Conservation (phyloP, 352 stramenopile species). For the Pythium aquatile region DNA sequence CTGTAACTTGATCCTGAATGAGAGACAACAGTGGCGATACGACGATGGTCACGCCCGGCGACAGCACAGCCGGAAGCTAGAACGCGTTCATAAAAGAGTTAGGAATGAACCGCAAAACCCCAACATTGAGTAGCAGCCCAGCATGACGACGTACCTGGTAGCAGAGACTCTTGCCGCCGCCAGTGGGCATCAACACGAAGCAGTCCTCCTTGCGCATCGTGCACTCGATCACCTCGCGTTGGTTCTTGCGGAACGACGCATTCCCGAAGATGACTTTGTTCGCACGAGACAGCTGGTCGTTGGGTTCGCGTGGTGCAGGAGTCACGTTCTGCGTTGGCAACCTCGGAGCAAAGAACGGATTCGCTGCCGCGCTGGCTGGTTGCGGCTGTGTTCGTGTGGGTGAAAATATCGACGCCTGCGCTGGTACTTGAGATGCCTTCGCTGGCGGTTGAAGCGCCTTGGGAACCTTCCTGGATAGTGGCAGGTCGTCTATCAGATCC, state of each 20-base stretch:
- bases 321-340: neutral
- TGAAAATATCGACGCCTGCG: neutral
- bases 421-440: neutral
- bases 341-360: conserved; percentile 14
- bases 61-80: conserved; percentile 56
- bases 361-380: neutral
- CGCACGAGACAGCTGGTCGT: conserved; percentile 47
- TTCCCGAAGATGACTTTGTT: conserved; percentile 76
- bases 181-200: conserved; percentile 95
- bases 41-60: conserved; percentile 88
- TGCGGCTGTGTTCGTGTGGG: neutral
- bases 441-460: neutral
- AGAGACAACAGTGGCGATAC: conserved; percentile 93
- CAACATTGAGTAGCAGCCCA: neutral
- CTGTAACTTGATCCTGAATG: conserved; percentile 93
- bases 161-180: conserved; percentile 90
- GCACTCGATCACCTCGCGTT: conserved; percentile 90
- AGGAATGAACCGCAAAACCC: too few relatives aligned
- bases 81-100: neutral
- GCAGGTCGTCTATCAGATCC: conserved; percentile 12
- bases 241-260: conserved; percentile 87
- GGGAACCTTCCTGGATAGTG: conserved; percentile 4
- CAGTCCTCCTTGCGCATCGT: conserved; percentile 89
- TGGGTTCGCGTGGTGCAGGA: neutral
- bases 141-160: conserved; percentile 80